Evolutionary conservation across 2,329 filamentous ascomycete species (phyloP).

Genomic region (Fusarium chaquense): DNA sequence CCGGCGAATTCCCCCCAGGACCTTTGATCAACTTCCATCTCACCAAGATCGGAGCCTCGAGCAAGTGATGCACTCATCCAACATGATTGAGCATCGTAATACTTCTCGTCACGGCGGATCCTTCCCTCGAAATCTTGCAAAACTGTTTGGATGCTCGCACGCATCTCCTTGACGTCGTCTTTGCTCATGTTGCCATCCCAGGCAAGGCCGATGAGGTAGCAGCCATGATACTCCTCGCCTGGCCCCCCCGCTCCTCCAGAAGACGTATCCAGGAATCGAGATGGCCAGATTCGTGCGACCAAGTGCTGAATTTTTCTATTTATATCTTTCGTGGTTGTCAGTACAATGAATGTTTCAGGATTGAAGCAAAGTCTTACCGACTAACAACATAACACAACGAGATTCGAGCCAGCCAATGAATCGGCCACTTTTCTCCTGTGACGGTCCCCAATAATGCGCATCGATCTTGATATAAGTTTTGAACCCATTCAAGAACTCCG

Average conservation of each 20-base stretch:
- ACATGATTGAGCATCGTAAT: slow-evolving; percentile 62
- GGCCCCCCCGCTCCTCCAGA: slow-evolving; percentile 42
- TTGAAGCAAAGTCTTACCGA: slow-evolving; percentile 57
- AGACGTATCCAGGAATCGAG: slow-evolving; percentile 62
- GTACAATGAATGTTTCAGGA: not conserved
- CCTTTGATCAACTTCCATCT: slow-evolving; percentile 60
- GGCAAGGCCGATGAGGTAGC: slow-evolving; percentile 71
- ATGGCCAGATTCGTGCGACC: slow-evolving; percentile 71
- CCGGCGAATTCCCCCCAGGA: slow-evolving; percentile 59
- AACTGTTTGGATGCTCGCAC: slow-evolving; percentile 58
- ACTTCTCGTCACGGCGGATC: slow-evolving; percentile 59
- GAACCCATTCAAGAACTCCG: slow-evolving; percentile 64
- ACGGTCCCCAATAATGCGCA: slow-evolving; percentile 74
- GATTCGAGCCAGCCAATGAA: slow-evolving; percentile 75
- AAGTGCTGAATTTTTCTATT: slow-evolving; percentile 64
- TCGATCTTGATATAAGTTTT: slow-evolving; percentile 71
- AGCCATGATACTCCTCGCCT: slow-evolving; percentile 66
- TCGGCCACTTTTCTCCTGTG: slow-evolving; percentile 63
- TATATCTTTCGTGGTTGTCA: slow-evolving; percentile 60
- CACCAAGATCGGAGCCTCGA: slow-evolving; percentile 54
- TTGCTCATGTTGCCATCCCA: slow-evolving; percentile 50
- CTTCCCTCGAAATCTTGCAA: slow-evolving; percentile 63
- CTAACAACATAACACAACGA: slow-evolving; percentile 67
- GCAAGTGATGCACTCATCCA: slow-evolving; percentile 62
- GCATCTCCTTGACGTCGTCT: slow-evolving; percentile 58